Conservation (phyloP, 1,284 basidiomycete species). For the Leccinum angustisporum region DNA sequence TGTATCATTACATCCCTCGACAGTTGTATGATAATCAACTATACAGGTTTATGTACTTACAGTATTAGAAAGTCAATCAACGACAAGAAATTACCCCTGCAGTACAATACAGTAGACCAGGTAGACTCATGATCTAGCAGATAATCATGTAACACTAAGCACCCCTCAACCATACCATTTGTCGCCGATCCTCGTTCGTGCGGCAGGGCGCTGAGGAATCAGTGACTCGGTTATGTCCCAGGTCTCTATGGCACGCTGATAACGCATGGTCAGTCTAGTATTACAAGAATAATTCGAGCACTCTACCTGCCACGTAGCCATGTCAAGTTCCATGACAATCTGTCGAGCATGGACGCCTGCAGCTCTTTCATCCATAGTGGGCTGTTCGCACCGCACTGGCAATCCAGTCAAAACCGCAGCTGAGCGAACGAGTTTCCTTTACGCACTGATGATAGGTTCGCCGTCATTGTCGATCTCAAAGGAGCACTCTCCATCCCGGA, state of each 20-base stretch:
- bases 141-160: constrained; percentile 2
- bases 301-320: constrained; percentile 75
- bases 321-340: constrained; percentile 84
- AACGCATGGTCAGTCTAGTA: constrained; percentile 1
- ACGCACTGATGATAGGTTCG: constrained; percentile 72
- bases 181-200: constrained; percentile 52
- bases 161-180: constrained; percentile 67
- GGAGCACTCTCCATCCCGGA: constrained; percentile 79
- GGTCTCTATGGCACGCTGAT: constrained; percentile 74
- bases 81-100: constrained; percentile 27
- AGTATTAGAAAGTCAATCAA: background rate
- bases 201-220: constrained; percentile 64
- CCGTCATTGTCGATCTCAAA: constrained; percentile 64
- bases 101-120: constrained; percentile 20
- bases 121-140: constrained; percentile 1
- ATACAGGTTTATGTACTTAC: background rate
- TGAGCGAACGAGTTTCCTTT: constrained; percentile 25
- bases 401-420: constrained; percentile 4
- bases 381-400: constrained; percentile 62
- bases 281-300: background rate
- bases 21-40: background rate
- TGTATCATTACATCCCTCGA: constrained; percentile 4
- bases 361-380: constrained; percentile 61
- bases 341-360: constrained; percentile 72
- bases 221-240: constrained; percentile 71